Evolutionary conservation across 1,139 yeast genomes (phyloP).

Genomic region (Suhomyces chickasaworum): DNA sequence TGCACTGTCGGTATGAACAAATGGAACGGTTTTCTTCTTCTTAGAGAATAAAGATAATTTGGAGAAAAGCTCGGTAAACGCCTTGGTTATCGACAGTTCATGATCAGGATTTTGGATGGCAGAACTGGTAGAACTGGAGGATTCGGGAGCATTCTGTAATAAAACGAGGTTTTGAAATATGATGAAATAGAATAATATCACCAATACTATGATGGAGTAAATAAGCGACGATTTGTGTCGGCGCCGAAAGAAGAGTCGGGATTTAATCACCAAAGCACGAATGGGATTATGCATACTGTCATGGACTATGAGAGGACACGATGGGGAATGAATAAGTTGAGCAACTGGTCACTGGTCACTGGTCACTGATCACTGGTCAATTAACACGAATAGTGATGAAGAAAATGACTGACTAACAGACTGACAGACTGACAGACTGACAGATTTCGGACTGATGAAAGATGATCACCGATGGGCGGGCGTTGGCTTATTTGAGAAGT

Average conservation of each 20-base stretch:
- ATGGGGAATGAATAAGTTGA: not conserved
- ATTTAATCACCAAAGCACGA: slow-evolving; percentile 8
- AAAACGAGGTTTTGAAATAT: slow-evolving; percentile 10
- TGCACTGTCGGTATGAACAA: slow-evolving; percentile 22
- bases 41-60: slow-evolving; percentile 4
- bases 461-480: not conserved
- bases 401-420: no score
- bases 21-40: slow-evolving; percentile 25
- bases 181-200: slow-evolving; percentile 12
- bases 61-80: slow-evolving; percentile 4
- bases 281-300: slow-evolving; percentile 9
- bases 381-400: no score
- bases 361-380: no score
- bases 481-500: not conserved
- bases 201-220: slow-evolving; percentile 7
- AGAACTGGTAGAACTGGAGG: not conserved
- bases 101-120: slow-evolving; percentile 14
- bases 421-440: no score
- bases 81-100: slow-evolving; percentile 3
- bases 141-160: not conserved
- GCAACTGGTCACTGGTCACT: no score
- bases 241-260: slow-evolving; percentile 12
- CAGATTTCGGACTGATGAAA: no score
- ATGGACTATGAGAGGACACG: not conserved
- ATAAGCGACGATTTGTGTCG: slow-evolving; percentile 13